Evolutionary conservation across 768 basidiomycete genomes (phyloP).

Genomic region (Lepiota brunneoincarnata): DNA sequence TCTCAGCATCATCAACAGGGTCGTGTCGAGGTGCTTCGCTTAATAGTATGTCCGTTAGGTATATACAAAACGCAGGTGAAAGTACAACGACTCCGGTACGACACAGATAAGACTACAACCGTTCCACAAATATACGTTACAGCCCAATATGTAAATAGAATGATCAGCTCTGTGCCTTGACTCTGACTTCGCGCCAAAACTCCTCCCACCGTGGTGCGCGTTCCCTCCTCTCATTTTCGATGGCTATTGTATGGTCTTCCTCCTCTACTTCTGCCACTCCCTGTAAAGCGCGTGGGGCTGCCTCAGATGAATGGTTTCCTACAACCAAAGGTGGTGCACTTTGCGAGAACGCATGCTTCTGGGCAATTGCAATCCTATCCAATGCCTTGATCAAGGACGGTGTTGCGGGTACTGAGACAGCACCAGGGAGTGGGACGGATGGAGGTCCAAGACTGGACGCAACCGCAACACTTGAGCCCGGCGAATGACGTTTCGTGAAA

Average conservation of each 20-base stretch:
- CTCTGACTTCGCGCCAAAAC: constrained; percentile 33
- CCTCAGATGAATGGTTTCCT: too few relatives aligned
- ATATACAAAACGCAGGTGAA: too few relatives aligned
- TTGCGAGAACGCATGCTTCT: constrained; percentile 44
- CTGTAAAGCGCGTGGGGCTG: too few relatives aligned
- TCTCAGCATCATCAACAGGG: too few relatives aligned
- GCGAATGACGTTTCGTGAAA: constrained; percentile 42
- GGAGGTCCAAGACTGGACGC: background rate
- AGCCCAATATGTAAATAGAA: background rate
- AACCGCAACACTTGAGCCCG: constrained; percentile 9
- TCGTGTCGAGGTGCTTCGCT: too few relatives aligned
- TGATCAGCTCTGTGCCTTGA: constrained; percentile 19
- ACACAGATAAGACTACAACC: too few relatives aligned
- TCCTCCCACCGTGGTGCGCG: constrained; percentile 29
- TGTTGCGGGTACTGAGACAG: constrained; percentile 52
- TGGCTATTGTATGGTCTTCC: background rate
- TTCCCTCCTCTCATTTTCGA: constrained; percentile 12
- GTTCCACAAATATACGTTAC: background rate
- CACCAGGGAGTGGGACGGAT: constrained; percentile 17
- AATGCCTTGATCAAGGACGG: constrained; percentile 63
- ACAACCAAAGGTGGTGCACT: background rate
- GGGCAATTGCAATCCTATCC: constrained; percentile 57
- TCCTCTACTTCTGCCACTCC: constrained; percentile 1
- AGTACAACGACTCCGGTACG: too few relatives aligned
- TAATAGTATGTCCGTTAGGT: too few relatives aligned